phyloP scores from a whole-genome alignment of 2,329 filamentous ascomycete genomes.

The Orbilia brochopaga region DNA sequence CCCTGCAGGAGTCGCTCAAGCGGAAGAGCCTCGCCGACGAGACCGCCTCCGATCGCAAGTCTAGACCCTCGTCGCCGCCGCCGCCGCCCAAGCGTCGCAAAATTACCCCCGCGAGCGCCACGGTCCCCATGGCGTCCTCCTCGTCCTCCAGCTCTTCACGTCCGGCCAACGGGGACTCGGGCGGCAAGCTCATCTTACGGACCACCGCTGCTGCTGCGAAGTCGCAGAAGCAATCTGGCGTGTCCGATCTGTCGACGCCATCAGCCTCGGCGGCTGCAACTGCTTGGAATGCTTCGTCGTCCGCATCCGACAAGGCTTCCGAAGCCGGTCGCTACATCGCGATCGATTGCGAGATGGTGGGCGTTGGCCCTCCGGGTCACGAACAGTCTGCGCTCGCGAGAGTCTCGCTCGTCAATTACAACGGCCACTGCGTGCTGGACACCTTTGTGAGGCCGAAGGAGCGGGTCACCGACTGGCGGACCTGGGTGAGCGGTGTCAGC shows the following conservation, averaged over 20 bases:
- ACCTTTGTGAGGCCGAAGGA: constrained; percentile 82
- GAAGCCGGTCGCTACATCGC: constrained; percentile 88
- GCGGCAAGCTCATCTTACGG: constrained; percentile 34
- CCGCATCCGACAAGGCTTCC: constrained; percentile 59
- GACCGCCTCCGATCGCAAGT: constrained; percentile 13
- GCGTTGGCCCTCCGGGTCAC: constrained; percentile 72
- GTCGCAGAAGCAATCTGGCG: constrained; percentile 21
- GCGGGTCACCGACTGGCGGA: constrained; percentile 87
- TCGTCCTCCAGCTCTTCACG: constrained; percentile 16
- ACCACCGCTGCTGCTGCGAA: constrained; percentile 31
- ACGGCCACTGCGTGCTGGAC: constrained; percentile 91
- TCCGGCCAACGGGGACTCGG: constrained; percentile 1
- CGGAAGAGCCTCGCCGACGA: constrained; percentile 42
- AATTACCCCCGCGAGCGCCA: neutral
- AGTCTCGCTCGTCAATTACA: constrained; percentile 90
- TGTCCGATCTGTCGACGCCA: constrained; percentile 1
- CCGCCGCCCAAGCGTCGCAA: constrained; percentile 32
- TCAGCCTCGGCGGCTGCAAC: constrained; percentile 1
- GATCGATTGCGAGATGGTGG: constrained; percentile 98
- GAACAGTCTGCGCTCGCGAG: constrained; percentile 79
- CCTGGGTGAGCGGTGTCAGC: constrained; percentile 80
- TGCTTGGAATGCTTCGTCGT: neutral
- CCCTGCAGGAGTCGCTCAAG: constrained; percentile 53
- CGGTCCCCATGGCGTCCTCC: neutral
- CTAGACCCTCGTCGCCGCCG: constrained; percentile 6